Conservation (phyloP, 2,329 filamentous ascomycete species). For the Aspergillus cejpii region DNA sequence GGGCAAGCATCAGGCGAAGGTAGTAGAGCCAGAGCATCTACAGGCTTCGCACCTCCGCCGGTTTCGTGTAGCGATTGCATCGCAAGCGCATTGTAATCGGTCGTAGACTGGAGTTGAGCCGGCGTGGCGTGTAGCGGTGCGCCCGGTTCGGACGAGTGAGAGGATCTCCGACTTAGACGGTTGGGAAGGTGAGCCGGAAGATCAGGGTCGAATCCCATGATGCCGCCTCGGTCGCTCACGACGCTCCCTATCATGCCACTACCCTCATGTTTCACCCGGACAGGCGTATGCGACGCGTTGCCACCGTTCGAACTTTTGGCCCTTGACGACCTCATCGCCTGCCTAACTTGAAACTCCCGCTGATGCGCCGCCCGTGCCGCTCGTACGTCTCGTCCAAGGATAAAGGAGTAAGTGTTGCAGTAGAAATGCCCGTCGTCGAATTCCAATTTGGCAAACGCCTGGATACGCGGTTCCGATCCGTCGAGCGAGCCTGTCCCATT, state of each 20-base stretch:
- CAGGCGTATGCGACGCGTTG: constrained; percentile 40
- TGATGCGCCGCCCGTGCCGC: constrained; percentile 45
- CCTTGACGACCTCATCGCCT: constrained; percentile 35
- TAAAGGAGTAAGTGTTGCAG: constrained; percentile 57
- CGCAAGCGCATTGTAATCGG: constrained; percentile 44
- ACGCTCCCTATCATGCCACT: constrained; percentile 45
- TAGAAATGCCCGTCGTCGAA: constrained; percentile 62
- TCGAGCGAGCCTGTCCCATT: constrained; percentile 33
- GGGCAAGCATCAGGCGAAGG: constrained; percentile 50
- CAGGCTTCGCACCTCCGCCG: constrained; percentile 35
- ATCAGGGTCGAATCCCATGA: constrained; percentile 46
- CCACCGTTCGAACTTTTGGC: constrained; percentile 45
- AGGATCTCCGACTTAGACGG: constrained; percentile 44
- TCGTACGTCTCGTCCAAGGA: constrained; percentile 56
- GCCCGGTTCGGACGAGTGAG: constrained; percentile 43
- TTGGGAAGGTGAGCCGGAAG: constrained; percentile 36
- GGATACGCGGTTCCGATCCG: constrained; percentile 44
- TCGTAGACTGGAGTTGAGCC: constrained; percentile 33
- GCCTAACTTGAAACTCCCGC: constrained; percentile 39
- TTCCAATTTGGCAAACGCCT: constrained; percentile 58
- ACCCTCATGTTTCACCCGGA: constrained; percentile 41
- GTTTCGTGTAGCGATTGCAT: constrained; percentile 39
- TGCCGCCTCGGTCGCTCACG: constrained; percentile 51
- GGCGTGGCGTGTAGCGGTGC: constrained; percentile 34
- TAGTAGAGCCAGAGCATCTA: constrained; percentile 43